Base-by-base conservation (phyloP, 495 filamentous ascomycete genomes). In the Penicillium flavigenum region DNA sequence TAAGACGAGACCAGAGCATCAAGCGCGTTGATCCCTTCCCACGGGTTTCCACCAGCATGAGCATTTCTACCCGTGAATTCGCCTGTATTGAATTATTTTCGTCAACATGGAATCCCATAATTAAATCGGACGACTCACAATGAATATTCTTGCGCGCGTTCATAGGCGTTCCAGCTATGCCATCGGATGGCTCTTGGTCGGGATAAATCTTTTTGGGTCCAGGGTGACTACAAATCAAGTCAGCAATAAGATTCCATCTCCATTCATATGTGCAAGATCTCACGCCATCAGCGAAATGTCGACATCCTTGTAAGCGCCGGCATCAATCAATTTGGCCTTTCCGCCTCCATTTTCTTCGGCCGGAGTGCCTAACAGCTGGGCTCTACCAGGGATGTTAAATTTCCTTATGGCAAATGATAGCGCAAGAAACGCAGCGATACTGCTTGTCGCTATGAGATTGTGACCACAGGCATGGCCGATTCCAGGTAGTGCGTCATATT, bases 311-410 rank as follows among this genome's bases (percentile, higher is more conserved):
- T 87, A 89, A 5, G 86, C 87, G 0, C 84, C 85, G 1, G 76
- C 79, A 17, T 87, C 65, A 29, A 89, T 75, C 8, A 89, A 75
- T 43, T 79, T 81, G 53, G 84, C 84, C 65, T 91, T 89, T 22
- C 87, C 88, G 8, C 86, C 86, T 11, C 85, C 84, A 17, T 81
- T 82, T 73, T 90, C 87, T 67, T 91, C 87, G 0, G 83, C 88
- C 1, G 88, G 88, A 0, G 87, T 90, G 19, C 87, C 87, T 26
- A 90, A 80, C 31, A 91, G 62, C 43, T 84, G 70, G 0, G 86
- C 74, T 43, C 83, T 83, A 5, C 87, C 87, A 0, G 72, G 67
- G 6, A 87, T 64, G 2, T 64, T 61, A 41, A 77, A 74, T 32
- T 74, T 59, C 38, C 68, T 68, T 32, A 88, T 67, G 9, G 80